phyloP scores from a whole-genome alignment of 2,329 filamentous ascomycete species.

The Stagonosporopsis cucurbitacearum region DNA sequence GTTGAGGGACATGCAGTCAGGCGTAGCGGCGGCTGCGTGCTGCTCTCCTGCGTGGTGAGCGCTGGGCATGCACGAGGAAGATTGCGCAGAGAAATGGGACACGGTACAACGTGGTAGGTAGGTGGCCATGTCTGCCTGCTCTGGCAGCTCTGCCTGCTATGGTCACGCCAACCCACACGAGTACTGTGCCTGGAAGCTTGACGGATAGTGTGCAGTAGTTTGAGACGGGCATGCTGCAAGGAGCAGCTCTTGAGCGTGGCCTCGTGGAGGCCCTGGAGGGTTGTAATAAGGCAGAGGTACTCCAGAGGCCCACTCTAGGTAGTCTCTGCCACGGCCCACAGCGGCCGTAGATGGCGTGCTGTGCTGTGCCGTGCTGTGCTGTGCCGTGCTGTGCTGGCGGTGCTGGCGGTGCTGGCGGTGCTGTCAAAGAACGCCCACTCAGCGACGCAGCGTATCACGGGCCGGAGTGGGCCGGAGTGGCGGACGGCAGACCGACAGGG shows the following conservation, averaged over 20 bases:
- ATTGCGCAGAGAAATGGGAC: background rate
- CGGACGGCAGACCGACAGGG: background rate
- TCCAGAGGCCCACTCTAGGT: too few species aligned
- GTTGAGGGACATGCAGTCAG: slow-evolving; percentile 7
- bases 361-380: too few species aligned
- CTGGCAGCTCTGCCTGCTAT: background rate
- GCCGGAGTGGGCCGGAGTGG: background rate
- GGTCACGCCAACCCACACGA: background rate
- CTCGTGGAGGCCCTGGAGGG: too few species aligned
- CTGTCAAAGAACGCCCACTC: slow-evolving; percentile 6
- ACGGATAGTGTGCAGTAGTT: slow-evolving; percentile 9
- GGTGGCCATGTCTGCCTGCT: background rate
- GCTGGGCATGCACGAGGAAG: slow-evolving; percentile 7
- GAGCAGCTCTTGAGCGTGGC: background rate
- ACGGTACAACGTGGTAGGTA: background rate
- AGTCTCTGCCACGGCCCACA: too few species aligned
- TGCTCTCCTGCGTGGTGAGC: slow-evolving; percentile 18
- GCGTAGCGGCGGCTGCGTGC: slow-evolving; percentile 25
- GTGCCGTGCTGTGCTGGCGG: too few species aligned
- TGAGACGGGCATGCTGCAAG: background rate
- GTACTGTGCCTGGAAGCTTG: slow-evolving; percentile 2
- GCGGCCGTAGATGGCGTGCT: background rate
- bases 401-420: too few species aligned
- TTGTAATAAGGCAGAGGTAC: too few species aligned
- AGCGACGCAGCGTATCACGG: background rate